A percentile compares a stretch with the other conserved stretches of the same genome.
phyloP scores from a whole-genome alignment of 805 yeast genomes.

The Candida anglica region DNA sequence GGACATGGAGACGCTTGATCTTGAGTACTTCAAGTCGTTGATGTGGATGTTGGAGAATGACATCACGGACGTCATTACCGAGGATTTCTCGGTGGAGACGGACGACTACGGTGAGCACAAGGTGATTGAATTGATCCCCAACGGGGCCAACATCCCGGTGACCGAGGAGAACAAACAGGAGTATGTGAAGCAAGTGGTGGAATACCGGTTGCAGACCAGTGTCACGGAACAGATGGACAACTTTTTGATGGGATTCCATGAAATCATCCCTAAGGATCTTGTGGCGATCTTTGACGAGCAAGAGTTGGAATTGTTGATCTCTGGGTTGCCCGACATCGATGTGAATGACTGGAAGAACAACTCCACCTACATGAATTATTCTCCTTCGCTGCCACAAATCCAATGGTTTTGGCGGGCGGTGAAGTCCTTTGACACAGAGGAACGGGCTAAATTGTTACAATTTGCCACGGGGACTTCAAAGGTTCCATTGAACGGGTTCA shows the following conservation, averaged over 20 bases:
- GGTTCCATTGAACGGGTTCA: conserved; percentile 93
- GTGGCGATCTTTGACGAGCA: conserved; percentile 91
- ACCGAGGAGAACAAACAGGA: conserved; percentile 89
- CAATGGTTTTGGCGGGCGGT: conserved; percentile 99
- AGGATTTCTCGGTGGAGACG: conserved; percentile 88
- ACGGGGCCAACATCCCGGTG: conserved; percentile 81
- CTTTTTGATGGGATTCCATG: conserved; percentile 84
- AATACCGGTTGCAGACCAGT: conserved; percentile 77
- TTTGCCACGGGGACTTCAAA: conserved; percentile 97
- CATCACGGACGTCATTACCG: conserved; percentile 91
- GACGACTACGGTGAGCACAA: conserved; percentile 92
- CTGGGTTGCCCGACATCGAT: conserved; percentile 95
- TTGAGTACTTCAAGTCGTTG: conserved; percentile 87
- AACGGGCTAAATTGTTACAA: conserved; percentile 88
- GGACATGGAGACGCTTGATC: conserved; percentile 91
- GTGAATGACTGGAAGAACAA: conserved; percentile 94
- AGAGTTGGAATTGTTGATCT: conserved; percentile 85
- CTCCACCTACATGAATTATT: conserved; percentile 75
- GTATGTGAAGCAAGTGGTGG: conserved; percentile 81
- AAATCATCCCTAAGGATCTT: conserved; percentile 78
- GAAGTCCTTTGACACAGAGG: conserved; percentile 88
- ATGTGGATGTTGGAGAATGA: conserved; percentile 97
- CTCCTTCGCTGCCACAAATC: conserved; percentile 78
- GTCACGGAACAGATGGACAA: conserved; percentile 85
- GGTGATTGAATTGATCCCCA: conserved; percentile 72